Conservation (phyloP, 2,329 filamentous ascomycete species). For the Ascocoryne sarcoides region DNA sequence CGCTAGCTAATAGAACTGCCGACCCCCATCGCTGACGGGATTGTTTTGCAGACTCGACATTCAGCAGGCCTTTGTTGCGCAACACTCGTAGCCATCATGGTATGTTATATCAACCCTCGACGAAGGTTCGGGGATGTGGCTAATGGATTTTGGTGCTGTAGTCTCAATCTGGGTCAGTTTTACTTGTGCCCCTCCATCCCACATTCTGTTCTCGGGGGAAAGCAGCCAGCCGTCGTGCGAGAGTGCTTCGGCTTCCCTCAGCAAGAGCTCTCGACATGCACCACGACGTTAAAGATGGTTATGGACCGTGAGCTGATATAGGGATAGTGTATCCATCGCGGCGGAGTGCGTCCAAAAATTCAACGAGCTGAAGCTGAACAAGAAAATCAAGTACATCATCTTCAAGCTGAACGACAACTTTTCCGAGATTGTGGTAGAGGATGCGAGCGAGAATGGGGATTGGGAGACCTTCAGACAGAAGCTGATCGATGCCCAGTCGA, state of each 20-base stretch:
- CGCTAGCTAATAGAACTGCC: slow-evolving; percentile 1
- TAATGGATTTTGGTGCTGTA: slow-evolving; percentile 26
- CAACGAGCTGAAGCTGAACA: slow-evolving; percentile 77
- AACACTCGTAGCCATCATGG: slow-evolving; percentile 13
- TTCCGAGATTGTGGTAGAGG: slow-evolving; percentile 75
- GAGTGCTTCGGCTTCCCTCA: too few relatives aligned
- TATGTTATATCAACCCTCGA: slow-evolving; percentile 2
- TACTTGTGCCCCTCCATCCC: slow-evolving; percentile 19
- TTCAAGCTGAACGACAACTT: slow-evolving; percentile 79
- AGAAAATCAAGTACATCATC: slow-evolving; percentile 79
- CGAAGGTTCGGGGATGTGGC: slow-evolving; percentile 1
- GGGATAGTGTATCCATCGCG: slow-evolving; percentile 57
- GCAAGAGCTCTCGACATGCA: too few relatives aligned
- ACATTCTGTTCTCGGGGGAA: slow-evolving; percentile 2
- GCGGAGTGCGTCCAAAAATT: slow-evolving; percentile 62
- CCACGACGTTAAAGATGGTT: too few relatives aligned
- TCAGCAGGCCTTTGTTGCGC: slow-evolving; percentile 12
- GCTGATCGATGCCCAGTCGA: slow-evolving; percentile 64
- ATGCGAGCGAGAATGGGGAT: slow-evolving; percentile 56
- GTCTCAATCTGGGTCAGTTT: slow-evolving; percentile 62
- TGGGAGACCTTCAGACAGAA: slow-evolving; percentile 69
- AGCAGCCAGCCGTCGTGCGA: too few relatives aligned
- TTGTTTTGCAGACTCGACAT: slow-evolving; percentile 9
- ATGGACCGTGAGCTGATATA: slow-evolving; percentile 9
- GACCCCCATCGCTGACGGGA: slow-evolving; percentile 21